These are phyloP conservation scores for Dendrobium catenatum DNA, from an alignment of 106 monocot species.

Conservation along the genomic window DNA sequence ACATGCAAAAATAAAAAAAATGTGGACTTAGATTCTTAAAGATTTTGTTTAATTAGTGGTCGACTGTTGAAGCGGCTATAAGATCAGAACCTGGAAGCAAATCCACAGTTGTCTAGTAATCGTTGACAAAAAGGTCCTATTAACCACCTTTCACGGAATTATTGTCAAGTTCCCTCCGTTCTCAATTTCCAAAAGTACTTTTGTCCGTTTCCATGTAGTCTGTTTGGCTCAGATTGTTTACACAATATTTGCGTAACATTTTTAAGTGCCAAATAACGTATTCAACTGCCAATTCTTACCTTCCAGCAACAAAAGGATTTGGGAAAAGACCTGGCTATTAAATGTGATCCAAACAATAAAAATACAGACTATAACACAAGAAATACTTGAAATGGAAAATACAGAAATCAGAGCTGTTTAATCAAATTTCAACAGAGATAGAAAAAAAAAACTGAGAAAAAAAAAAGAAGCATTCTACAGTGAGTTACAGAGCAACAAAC, in stretches of 20 bases:
- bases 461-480: neutral
- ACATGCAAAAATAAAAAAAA: neutral
- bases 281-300: no score
- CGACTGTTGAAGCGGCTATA: neutral
- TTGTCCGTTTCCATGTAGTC: no score
- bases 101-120: neutral
- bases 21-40: neutral
- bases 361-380: neutral
- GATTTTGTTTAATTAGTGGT: neutral
- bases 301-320: neutral
- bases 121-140: neutral
- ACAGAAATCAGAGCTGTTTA: neutral
- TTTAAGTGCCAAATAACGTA: no score
- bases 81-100: neutral
- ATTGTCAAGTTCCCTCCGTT: no score
- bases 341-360: neutral
- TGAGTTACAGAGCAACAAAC: constrained; percentile 20
- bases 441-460: neutral
- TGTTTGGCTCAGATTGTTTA: no score
- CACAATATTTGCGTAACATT: no score
- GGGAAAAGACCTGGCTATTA: neutral
- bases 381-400: neutral
- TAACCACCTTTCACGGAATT: no score
- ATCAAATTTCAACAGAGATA: constrained; percentile 2
- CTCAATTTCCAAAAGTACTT: no score